Conservation (phyloP, 2,329 filamentous ascomycete species). For the Raffaelea ambrosiae region DNA sequence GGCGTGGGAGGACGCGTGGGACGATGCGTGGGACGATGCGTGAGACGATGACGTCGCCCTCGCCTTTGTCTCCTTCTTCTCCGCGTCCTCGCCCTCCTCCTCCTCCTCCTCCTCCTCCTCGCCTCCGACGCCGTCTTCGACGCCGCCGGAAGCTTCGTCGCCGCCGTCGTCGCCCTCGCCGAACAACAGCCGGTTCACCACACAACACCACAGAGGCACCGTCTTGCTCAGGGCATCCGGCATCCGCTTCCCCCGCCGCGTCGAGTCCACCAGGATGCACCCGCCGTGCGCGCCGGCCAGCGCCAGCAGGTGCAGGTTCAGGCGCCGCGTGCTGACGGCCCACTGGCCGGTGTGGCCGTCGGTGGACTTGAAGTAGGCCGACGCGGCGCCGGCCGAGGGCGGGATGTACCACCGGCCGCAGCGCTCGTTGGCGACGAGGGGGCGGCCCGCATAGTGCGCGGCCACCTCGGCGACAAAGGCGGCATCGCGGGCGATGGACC, state of each 20-base stretch:
- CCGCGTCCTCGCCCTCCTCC: neutral
- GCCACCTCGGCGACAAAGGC: constrained; percentile 60
- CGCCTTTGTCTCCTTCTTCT: neutral
- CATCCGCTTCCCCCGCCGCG: constrained; percentile 74
- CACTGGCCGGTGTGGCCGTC: constrained; percentile 89
- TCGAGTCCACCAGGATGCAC: constrained; percentile 86
- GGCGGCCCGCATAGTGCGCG: constrained; percentile 35
- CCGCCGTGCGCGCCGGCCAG: constrained; percentile 53
- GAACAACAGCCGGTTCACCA: constrained; percentile 75
- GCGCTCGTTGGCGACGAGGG: constrained; percentile 84
- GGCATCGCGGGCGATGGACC: constrained; percentile 70
- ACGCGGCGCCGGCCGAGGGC: constrained; percentile 54
- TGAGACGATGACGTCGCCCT: too few relatives aligned
- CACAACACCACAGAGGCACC: constrained; percentile 84
- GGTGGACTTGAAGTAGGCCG: constrained; percentile 95
- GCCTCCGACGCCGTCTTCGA: too few relatives aligned
- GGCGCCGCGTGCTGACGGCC: constrained; percentile 74
- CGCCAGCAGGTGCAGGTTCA: constrained; percentile 76
- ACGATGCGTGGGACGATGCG: too few relatives aligned
- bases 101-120: too few relatives aligned
- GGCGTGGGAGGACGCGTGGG: too few relatives aligned
- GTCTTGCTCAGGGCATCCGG: constrained; percentile 93
- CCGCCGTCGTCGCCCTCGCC: constrained; percentile 30
- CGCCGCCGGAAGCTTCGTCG: too few relatives aligned
- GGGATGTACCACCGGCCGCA: constrained; percentile 94